Evolutionary conservation across 2,329 filamentous ascomycete genomes (phyloP), one percentile per base, ranked within the genome.

Genomic region (Dothidotthia symphoricarpi): DNA sequence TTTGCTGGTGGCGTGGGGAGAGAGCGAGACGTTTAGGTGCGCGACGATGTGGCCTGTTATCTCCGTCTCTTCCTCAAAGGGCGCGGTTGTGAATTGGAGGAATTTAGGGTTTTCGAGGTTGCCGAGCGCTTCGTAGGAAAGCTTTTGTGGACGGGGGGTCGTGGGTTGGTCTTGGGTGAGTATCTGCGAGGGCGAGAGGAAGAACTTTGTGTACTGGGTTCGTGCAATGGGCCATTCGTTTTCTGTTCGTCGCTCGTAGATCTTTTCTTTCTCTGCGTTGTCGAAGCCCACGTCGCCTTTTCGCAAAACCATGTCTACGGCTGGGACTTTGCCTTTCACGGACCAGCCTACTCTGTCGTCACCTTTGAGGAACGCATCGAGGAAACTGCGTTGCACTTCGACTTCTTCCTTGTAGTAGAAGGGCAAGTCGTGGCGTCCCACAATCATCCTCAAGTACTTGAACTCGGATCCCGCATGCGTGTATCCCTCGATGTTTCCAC

Each of bases 341-440:
- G 72, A 74, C 81, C 81, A 85, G n/a, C 81, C 81, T 0, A 69
- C 70, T 0, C 70, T 67, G 50, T 87, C 84, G 0, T 86, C 73
- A 1, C 73, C 79, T 49, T 86, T 86, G 24, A 88, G 71, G 55
- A 88, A 88, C 0, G 83, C 83, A 41, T 86, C 81, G 0, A 87
- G 67, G 59, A 88, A 88, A 47, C 76, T 79, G 31, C 71, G 73
- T 54, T 87, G 84, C 0, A 87, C 51, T 43, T 83, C 79, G 0
- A 85, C 82, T 45, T 86, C 80, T 31, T 86, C 79, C 1, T 75
- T 62, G 56, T 86, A 85, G 65, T 86, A 88, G 59, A 87, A 86
- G 0, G 83, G 83, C 2, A 87, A 69, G 51, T 87, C 83, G 45
- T 88, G 83, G 0, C 84, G 74, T 2, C 84, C 83, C 0, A 77